These are phyloP conservation scores for Sporodiniella umbellata DNA, from an alignment of 371 early-diverging fungal species.

Conservation along the genomic window DNA sequence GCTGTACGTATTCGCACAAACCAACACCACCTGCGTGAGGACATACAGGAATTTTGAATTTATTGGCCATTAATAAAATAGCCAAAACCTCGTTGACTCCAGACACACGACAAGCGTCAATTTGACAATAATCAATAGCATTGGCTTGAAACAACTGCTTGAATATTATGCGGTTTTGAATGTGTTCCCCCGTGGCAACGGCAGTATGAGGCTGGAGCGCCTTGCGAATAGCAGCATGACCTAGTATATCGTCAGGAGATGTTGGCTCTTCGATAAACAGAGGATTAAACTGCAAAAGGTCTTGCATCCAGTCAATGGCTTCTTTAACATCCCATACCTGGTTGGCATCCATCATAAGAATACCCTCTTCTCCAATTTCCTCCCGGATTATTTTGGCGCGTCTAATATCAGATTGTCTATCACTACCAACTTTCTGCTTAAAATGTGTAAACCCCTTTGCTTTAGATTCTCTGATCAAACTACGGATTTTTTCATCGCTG, in stretches of 20 bases:
- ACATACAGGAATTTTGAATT: slow-evolving; percentile 48
- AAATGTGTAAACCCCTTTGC: slow-evolving; percentile 44
- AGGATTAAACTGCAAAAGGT: slow-evolving; percentile 47
- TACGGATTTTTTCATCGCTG: slow-evolving; percentile 46
- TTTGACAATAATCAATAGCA: slow-evolving; percentile 53
- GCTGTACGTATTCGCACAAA: slow-evolving; percentile 49
- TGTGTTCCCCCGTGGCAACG: slow-evolving; percentile 53
- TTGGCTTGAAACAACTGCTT: slow-evolving; percentile 51
- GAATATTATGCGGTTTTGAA: slow-evolving; percentile 52
- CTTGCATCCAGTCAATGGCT: slow-evolving; percentile 55
- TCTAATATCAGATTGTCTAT: slow-evolving; percentile 41
- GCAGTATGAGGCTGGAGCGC: slow-evolving; percentile 44
- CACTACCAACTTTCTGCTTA: slow-evolving; percentile 54
- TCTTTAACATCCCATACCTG: slow-evolving; percentile 57
- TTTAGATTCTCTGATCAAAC: slow-evolving; percentile 39
- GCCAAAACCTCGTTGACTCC: slow-evolving; percentile 51
- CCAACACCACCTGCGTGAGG: slow-evolving; percentile 54
- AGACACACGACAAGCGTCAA: slow-evolving; percentile 50
- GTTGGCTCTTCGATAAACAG: slow-evolving; percentile 55
- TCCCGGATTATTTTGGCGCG: slow-evolving; percentile 51
- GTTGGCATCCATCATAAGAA: slow-evolving; percentile 58
- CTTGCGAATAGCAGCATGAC: slow-evolving; percentile 50
- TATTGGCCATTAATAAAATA: slow-evolving; percentile 49
- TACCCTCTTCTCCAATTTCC: slow-evolving; percentile 47
- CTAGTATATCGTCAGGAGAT: slow-evolving; percentile 52